Conservation (phyloP, 202 grass and related monocot genomes). For the Hordeum pubiflorum region DNA sequence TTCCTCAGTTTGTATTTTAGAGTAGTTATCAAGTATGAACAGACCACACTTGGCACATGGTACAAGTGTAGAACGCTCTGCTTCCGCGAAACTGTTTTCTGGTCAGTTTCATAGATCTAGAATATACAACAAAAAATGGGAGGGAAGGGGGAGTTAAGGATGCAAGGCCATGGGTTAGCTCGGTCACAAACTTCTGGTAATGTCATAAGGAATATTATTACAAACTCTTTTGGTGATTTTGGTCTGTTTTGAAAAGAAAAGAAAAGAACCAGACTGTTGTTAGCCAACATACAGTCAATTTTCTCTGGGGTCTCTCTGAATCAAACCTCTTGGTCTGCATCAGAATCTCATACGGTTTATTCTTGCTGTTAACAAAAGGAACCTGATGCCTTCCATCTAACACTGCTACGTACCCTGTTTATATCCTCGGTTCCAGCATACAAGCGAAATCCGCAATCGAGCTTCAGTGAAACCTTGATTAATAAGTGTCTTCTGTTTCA, state of each 20-base stretch:
- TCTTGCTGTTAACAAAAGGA: not conserved
- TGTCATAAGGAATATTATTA: not conserved
- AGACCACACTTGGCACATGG: not conserved
- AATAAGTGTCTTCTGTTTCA: conserved; percentile 14
- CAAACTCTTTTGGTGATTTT: not conserved
- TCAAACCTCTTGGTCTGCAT: not conserved
- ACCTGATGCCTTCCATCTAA: not conserved
- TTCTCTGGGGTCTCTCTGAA: not conserved
- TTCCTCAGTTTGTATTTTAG: not conserved
- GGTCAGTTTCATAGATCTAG: not conserved
- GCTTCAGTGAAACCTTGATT: too few species aligned
- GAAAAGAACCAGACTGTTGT: not conserved
- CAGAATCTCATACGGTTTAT: not conserved
- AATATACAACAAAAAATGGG: not conserved
- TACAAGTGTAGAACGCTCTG: not conserved
- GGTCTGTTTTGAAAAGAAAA: not conserved
- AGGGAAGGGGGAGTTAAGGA: not conserved
- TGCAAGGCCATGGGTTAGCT: not conserved
- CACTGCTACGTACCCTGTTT: not conserved
- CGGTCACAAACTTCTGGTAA: not conserved
- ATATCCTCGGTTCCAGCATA: not conserved
- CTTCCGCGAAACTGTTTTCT: not conserved
- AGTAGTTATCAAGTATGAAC: not conserved
- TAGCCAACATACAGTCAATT: not conserved
- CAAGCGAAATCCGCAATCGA: too few species aligned